phyloP scores from a whole-genome alignment of 768 basidiomycete genomes.

The Suillus placidus region DNA sequence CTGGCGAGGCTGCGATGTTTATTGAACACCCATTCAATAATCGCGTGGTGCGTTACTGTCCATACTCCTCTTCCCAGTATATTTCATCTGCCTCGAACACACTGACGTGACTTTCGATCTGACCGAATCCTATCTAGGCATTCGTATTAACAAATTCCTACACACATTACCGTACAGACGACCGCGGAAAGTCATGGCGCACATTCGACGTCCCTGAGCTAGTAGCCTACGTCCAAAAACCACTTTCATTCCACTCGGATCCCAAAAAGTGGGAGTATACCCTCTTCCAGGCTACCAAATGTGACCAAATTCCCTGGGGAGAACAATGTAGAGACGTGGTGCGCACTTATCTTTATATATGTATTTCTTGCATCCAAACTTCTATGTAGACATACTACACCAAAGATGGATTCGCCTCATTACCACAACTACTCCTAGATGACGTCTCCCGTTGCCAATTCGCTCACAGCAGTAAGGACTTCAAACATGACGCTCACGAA shows the following conservation, averaged over 20 bases:
- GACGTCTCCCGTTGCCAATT: conserved; percentile 85
- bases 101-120: conserved; percentile 6
- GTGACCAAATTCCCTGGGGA: conserved; percentile 57
- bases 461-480: conserved; percentile 83
- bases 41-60: conserved; percentile 54
- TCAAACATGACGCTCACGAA: conserved; percentile 73
- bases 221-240: conserved; percentile 47
- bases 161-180: conserved; percentile 85
- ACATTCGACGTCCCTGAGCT: conserved; percentile 70
- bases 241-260: conserved; percentile 88
- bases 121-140: conserved; percentile 52
- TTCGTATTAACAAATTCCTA: conserved; percentile 79
- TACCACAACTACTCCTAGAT: conserved; percentile 57
- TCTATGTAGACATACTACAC: conserved; percentile 82
- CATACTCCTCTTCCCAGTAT: conserved; percentile 3
- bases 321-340: conserved; percentile 75
- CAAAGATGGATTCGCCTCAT: conserved; percentile 73
- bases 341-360: conserved; percentile 8
- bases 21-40: conserved; percentile 88
- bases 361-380: conserved; percentile 13
- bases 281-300: conserved; percentile 76
- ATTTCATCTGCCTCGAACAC: not conserved
- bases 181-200: conserved; percentile 88
- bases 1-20: conserved; percentile 67
- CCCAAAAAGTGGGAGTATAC: conserved; percentile 70